Evolutionary conservation across 179 eudicot genomes (phyloP).

Genomic region (Sideroxylon spinosum): DNA sequence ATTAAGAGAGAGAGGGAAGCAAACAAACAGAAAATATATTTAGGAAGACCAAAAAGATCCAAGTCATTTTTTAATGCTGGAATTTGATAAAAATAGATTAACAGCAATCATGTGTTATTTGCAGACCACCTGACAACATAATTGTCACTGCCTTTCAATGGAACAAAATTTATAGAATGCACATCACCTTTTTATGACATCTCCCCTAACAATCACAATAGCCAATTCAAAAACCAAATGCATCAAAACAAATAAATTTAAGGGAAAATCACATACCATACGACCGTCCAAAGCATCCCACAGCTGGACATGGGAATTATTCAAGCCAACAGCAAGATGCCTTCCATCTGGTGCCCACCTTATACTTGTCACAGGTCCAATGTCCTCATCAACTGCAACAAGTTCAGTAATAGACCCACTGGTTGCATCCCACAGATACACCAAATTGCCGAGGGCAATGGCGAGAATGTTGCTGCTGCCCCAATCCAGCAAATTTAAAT

Average conservation of each 20-base stretch:
- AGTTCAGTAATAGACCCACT: constrained; percentile 42
- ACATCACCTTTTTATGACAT: too few species aligned
- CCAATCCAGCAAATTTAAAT: constrained; percentile 80
- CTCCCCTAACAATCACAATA: too few species aligned
- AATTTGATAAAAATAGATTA: background rate
- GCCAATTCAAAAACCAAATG: background rate
- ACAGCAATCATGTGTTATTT: background rate
- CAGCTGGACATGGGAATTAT: constrained; percentile 75
- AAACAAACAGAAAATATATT: too few species aligned
- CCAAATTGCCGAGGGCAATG: constrained; percentile 49
- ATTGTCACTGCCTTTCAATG: too few species aligned
- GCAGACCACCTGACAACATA: background rate
- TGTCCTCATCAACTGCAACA: constrained; percentile 39
- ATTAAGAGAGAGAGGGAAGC: too few species aligned
- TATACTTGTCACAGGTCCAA: constrained; percentile 71
- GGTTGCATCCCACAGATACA: constrained; percentile 47
- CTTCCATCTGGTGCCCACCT: constrained; percentile 93
- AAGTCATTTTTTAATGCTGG: too few species aligned
- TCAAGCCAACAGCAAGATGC: constrained; percentile 68
- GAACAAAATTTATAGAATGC: too few species aligned
- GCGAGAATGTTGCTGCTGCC: constrained; percentile 79
- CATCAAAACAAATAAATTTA: background rate
- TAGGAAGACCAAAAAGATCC: too few species aligned
- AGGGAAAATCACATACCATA: constrained; percentile 58
- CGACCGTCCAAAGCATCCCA: constrained; percentile 78